phyloP scores from a whole-genome alignment of 805 yeast genomes.

The Monosporozyma yasuniensis region DNA sequence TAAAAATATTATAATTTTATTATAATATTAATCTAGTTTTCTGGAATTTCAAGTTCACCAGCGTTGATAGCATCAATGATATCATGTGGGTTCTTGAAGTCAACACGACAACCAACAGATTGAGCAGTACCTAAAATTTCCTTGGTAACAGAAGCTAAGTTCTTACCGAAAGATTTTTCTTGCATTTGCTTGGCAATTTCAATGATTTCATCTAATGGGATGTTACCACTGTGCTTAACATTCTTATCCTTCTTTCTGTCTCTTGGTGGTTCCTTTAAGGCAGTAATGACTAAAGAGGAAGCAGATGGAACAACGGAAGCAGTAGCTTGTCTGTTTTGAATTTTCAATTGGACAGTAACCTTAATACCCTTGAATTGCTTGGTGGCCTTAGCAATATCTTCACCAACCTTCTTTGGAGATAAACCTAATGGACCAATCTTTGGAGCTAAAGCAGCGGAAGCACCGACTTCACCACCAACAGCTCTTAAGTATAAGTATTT shows the following conservation, averaged over 20 bases:
- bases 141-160: conserved; percentile 91
- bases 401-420: conserved; percentile 99
- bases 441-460: conserved; percentile 99
- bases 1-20: neutral
- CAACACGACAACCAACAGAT: conserved; percentile 99
- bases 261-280: conserved; percentile 99
- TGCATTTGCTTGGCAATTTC: conserved; percentile 97
- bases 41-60: conserved; percentile 83
- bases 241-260: conserved; percentile 99
- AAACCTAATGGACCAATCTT: conserved; percentile 99
- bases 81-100: conserved; percentile 98
- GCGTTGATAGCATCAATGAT: conserved; percentile 96
- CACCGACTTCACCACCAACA: conserved; percentile 99
- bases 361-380: conserved; percentile 98
- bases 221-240: conserved; percentile 98
- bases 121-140: conserved; percentile 99
- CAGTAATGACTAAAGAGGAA: conserved; percentile 96
- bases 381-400: conserved; percentile 99
- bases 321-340: conserved; percentile 99
- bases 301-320: conserved; percentile 99
- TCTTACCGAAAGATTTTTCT: conserved; percentile 97
- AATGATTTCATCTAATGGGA: conserved; percentile 90
- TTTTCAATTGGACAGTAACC: conserved; percentile 96
- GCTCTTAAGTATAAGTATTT: conserved; percentile 98
- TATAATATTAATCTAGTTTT: conserved; percentile 22